Conservation (phyloP, 257 asterid genomes). For the Nyctanthes arbortristis region DNA sequence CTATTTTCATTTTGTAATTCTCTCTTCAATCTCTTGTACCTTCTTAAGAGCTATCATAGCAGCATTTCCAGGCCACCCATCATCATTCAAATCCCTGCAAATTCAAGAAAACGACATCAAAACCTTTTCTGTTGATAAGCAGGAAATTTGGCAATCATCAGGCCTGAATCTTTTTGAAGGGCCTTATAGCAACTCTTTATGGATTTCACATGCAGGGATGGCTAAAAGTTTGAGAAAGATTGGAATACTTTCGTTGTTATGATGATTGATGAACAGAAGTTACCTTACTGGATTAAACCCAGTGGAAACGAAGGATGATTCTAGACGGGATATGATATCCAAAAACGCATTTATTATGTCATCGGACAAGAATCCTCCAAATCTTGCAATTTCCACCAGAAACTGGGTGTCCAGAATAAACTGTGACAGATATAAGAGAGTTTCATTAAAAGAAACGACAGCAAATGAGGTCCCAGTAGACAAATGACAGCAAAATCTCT, state of each 20-base stretch:
- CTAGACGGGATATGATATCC: slow-evolving; percentile 34
- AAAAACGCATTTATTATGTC: slow-evolving; percentile 23
- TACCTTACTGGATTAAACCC: slow-evolving; percentile 57
- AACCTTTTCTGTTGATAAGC: not conserved
- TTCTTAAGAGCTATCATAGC: slow-evolving; percentile 49
- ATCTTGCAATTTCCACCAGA: slow-evolving; percentile 65
- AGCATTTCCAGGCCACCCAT: slow-evolving; percentile 48
- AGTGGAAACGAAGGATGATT: slow-evolving; percentile 31
- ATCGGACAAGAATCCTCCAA: slow-evolving; percentile 53
- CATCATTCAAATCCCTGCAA: slow-evolving; percentile 42
- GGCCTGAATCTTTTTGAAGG: not conserved
- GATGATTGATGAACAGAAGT: not conserved
- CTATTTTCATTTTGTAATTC: slow-evolving; percentile 24
- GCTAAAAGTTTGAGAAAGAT: too few relatives aligned
- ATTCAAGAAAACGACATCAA: not conserved
- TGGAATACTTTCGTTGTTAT: not conserved
- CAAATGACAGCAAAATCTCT: not conserved
- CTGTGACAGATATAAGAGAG: slow-evolving; percentile 37
- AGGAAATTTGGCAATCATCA: not conserved
- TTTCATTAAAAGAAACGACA: not conserved
- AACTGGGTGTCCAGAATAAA: slow-evolving; percentile 57
- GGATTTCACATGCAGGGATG: too few relatives aligned
- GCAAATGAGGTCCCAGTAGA: not conserved
- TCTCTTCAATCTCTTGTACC: slow-evolving; percentile 49
- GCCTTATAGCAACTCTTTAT: too few relatives aligned